Evolutionary conservation across 495 filamentous ascomycete species (phyloP).

Genomic region (Sabuloglossum arenarium): DNA sequence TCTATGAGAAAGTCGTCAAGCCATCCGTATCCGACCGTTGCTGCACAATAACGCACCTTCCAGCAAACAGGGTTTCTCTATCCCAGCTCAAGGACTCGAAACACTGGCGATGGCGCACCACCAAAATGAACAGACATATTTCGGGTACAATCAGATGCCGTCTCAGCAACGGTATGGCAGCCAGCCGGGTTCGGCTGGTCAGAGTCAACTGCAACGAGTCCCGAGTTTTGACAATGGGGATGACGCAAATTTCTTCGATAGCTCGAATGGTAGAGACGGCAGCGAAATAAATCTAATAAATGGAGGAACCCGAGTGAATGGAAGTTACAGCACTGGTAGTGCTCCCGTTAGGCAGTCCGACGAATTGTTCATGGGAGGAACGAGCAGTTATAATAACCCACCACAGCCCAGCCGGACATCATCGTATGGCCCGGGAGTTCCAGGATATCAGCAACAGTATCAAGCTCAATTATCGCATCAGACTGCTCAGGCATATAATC

Average conservation of each 20-base stretch:
- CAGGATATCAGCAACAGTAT: slow-evolving; percentile 38
- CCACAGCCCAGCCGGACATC: slow-evolving; percentile 20
- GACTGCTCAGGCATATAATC: slow-evolving; percentile 52
- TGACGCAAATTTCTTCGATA: slow-evolving; percentile 35
- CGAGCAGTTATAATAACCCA: slow-evolving; percentile 16
- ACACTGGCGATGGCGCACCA: neutral
- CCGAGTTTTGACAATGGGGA: slow-evolving; percentile 66
- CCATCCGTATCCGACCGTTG: neutral
- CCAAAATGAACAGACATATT: slow-evolving; percentile 19
- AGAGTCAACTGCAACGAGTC: slow-evolving; percentile 15
- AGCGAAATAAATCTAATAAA: slow-evolving; percentile 16
- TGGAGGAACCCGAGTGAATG: slow-evolving; percentile 12
- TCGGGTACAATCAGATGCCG: slow-evolving; percentile 7
- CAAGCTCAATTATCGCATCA: slow-evolving; percentile 19
- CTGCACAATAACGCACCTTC: neutral
- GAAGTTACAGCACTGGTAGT: neutral
- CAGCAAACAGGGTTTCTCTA: neutral
- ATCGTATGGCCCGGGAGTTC: slow-evolving; percentile 24
- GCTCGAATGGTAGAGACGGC: slow-evolving; percentile 12
- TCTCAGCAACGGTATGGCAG: neutral
- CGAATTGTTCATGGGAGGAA: slow-evolving; percentile 20
- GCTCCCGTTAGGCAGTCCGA: slow-evolving; percentile 21
- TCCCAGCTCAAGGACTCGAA: neutral
- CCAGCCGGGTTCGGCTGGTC: neutral
- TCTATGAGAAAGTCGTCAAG: neutral